Base-by-base conservation (phyloP, 441 rosid genomes). In the Adansonia madagascariensis region DNA sequence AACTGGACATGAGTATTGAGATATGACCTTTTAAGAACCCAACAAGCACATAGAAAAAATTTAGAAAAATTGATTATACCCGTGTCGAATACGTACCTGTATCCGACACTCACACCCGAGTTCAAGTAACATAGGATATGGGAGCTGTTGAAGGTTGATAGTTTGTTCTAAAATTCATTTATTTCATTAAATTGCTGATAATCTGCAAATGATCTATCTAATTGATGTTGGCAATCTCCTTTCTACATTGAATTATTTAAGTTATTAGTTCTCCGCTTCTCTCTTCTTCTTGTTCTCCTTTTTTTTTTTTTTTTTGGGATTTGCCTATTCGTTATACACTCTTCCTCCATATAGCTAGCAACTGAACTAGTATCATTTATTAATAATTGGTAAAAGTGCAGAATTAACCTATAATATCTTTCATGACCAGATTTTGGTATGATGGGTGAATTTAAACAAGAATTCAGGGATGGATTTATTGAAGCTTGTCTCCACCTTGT, bases 401-500 rank as follows among this genome's bases (percentile, higher is more conserved):
- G 67, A 78, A 66, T 55, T 86, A 73, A 87, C 71, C 76, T 82
- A 76, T 80, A 46, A 44, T 78, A 60, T 69, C 47, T 87, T 86
- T 81, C 73, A 57, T 85, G 73, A 20, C 60, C 93, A 95, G 98
- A 95, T 95, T 95, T 95, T 82, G 99, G 99, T 61, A 95, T 95
- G 99, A 92, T 95, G 98, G 97, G 99, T 80, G 97, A 95, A 82
- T 95, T 95, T 84, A 89, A 87, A 81, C 92, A 94, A 88, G 98
- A 93, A 80, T 77, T 93, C 80, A 98, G 97, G 22, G 92, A 90
- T 74, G 97, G 95, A 76, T 93, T 95, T 83, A 91, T 93, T 71
- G 93, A 93, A 89, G 99, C 99, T 73, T 95, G 99, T 85, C 95
- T 95, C 75, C 97, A 95, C 86, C 99, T 93, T 60, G 99, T 95